Base-by-base conservation (phyloP, 1,139 yeast genomes). In the Taphrina communis region DNA sequence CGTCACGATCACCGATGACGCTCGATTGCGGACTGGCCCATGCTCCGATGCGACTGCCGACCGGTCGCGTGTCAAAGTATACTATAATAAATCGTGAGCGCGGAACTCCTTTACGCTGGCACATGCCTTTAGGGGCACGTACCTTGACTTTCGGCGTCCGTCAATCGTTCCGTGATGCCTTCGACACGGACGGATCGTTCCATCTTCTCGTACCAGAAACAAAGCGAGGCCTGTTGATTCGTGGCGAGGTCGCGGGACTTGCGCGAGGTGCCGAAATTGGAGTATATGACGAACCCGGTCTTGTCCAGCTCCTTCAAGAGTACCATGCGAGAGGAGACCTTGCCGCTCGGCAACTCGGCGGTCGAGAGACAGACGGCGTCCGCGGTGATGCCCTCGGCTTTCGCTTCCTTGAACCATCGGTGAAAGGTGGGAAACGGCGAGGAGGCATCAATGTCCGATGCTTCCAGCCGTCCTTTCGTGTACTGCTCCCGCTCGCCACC, bases 181-280 rank as follows among this genome's bases (percentile, higher is more conserved):
- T 94, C 99, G 12, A 94, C 88, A 72, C 99, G 84, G 7, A 94
- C 97, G 78, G 92, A 97, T 73, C 97, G 86, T 79, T 94, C 97
- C 59, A 88, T 78, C 73, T 86, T 87, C 69, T 90, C 90, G 98
- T 99, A 94, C 80, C 92, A 93, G 77, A 93, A 95, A 41, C 71
- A 65, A 36, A 70, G 48, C 4, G 72, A 65, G 0, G 93, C 98
- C 76, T 85, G 84, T 72, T 90, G 89, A 77, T 94, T 94, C 55
- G 88, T 80, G 52, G 80, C 80, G 71, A 87, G 81, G 77, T 93
- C 98, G 65, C 80, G 77, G 38, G 88, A 85, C 78, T 94, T 94
- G 78, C 90, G 91, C 52, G 96, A 88, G 11, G 88, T 83, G 55
- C 84, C 91, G 96, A 97, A 93, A 78, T 94, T 94, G 68, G 97